Percentiles rank a stretch among this genome's conserved stretches.
Evolutionary conservation across 306 rosid genomes (phyloP).

Genomic region (Castanospermum australe): DNA sequence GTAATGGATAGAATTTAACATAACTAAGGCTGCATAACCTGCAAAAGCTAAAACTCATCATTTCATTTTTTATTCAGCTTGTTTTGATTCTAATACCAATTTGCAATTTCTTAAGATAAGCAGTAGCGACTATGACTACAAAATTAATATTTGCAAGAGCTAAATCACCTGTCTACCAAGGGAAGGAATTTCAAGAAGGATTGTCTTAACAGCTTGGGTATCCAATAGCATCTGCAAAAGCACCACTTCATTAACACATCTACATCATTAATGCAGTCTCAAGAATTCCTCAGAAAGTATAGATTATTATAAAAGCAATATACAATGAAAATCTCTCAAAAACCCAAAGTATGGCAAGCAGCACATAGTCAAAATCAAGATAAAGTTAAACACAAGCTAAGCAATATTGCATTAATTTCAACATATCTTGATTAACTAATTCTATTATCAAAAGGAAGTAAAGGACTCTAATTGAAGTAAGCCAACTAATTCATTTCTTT

Average conservation of each 20-base stretch:
- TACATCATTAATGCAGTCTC: slow-evolving; percentile 15
- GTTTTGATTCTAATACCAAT: slow-evolving; percentile 12
- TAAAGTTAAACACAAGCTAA: slow-evolving; percentile 19
- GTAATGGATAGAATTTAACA: background rate
- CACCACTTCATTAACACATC: slow-evolving; percentile 24
- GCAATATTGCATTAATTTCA: background rate
- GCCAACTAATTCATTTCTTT: too few relatives aligned
- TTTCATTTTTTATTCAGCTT: slow-evolving; percentile 1
- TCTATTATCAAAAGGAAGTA: too few relatives aligned
- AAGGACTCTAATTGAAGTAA: too few relatives aligned
- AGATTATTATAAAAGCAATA: background rate
- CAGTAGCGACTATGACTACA: background rate
- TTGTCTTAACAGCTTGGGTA: slow-evolving; percentile 98
- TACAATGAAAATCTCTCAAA: background rate
- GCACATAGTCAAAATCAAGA: background rate
- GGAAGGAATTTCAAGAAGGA: slow-evolving; percentile 95
- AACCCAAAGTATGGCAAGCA: background rate
- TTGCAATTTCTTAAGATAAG: slow-evolving; percentile 20
- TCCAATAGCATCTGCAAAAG: slow-evolving; percentile 91
- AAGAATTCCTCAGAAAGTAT: slow-evolving; percentile 10
- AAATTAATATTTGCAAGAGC: slow-evolving; percentile 14
- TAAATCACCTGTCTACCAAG: slow-evolving; percentile 91
- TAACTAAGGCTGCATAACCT: background rate
- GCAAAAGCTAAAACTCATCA: background rate
- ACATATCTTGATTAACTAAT: too few relatives aligned